phyloP scores from a whole-genome alignment of 495 filamentous ascomycete genomes.

The Xylaria sp. region DNA sequence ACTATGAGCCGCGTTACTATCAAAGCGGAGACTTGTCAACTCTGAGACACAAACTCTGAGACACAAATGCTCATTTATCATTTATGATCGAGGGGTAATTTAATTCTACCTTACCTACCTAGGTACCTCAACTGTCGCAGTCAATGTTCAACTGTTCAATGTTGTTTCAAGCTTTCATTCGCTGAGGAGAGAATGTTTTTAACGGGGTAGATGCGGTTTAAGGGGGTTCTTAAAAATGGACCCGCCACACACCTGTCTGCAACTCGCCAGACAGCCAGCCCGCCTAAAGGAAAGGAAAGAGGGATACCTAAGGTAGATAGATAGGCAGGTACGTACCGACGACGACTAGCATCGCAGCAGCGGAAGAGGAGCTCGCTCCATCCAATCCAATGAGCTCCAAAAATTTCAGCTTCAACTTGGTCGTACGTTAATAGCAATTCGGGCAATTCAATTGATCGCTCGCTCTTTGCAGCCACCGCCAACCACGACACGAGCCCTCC shows the following conservation, averaged over 20 bases:
- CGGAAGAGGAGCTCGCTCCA: not conserved
- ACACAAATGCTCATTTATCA: too few species aligned
- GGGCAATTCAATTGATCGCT: not conserved
- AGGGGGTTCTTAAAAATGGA: too few species aligned
- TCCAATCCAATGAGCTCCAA: slow-evolving; percentile 19
- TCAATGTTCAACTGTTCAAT: too few species aligned
- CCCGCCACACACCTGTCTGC: too few species aligned
- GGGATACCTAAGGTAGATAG: not conserved
- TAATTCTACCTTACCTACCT: too few species aligned
- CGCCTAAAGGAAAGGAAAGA: too few species aligned
- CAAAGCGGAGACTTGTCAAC: too few species aligned
- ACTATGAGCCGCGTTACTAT: too few species aligned
- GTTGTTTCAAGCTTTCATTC: not conserved
- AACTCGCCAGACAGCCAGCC: not conserved
- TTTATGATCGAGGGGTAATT: too few species aligned
- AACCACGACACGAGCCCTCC: not conserved
- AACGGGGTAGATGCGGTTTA: not conserved
- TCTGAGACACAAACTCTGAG: too few species aligned
- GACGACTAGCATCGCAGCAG: slow-evolving; percentile 11
- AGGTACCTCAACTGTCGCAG: too few species aligned
- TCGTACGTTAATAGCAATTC: slow-evolving; percentile 13
- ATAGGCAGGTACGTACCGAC: slow-evolving; percentile 5
- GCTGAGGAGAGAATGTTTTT: not conserved
- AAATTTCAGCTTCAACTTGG: slow-evolving; percentile 18
- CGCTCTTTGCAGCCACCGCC: not conserved